These are phyloP conservation scores for Xylariaceae sp. DNA, from an alignment of 2,329 filamentous ascomycete species.

Conservation along the genomic window DNA sequence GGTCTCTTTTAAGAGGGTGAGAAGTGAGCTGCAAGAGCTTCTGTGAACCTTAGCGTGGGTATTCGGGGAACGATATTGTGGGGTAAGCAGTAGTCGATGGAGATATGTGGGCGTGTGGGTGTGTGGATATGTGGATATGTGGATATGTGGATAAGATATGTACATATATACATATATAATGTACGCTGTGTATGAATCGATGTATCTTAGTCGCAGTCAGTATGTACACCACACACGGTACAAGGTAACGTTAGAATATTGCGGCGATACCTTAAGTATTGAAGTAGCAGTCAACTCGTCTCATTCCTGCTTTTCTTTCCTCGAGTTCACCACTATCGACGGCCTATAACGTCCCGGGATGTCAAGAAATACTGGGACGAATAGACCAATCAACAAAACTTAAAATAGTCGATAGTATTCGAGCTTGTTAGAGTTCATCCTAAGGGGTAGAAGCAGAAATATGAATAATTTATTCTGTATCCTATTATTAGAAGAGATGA, in stretches of 20 bases:
- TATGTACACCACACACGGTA: background rate
- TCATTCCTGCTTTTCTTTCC: background rate
- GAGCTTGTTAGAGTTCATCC: no score
- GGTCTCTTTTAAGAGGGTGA: constrained; percentile 16
- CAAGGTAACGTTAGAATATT: background rate
- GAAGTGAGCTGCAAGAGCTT: constrained; percentile 6
- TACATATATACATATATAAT: no score
- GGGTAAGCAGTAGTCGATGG: background rate
- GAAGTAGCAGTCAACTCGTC: background rate
- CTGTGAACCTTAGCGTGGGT: background rate
- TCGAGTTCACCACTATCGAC: background rate
- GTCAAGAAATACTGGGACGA: background rate
- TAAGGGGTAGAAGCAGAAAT: background rate
- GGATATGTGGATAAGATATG: no score
- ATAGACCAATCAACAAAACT: no score
- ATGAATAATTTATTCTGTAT: background rate
- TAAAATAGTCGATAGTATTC: no score
- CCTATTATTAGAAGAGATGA: background rate
- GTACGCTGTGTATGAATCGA: background rate
- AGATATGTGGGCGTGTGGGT: background rate
- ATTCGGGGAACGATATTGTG: background rate
- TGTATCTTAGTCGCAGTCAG: background rate
- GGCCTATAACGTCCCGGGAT: background rate
- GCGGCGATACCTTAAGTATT: background rate
- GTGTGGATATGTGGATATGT: background rate